phyloP scores from a whole-genome alignment of 352 stramenopile genomes.

The Phytophthora hybrid region DNA sequence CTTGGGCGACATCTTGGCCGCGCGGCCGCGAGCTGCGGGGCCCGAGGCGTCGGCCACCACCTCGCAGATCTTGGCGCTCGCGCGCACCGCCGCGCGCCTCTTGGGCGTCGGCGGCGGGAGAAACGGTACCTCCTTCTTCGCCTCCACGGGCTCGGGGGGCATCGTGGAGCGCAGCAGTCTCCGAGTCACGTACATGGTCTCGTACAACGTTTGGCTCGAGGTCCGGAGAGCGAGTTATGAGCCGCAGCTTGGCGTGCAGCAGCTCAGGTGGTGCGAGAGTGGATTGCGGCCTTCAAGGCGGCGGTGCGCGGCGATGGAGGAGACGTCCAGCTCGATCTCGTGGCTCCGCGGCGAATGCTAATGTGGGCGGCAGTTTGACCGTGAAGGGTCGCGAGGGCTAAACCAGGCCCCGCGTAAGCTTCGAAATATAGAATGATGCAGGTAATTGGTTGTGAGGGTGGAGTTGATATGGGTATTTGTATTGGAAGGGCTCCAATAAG shows the following conservation, averaged over 20 bases:
- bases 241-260: too few relatives aligned
- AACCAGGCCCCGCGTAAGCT: conserved; percentile 7
- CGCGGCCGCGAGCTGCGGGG: conserved; percentile 5
- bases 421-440: conserved; percentile 22
- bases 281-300: too few relatives aligned
- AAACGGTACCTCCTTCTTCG: conserved; percentile 4
- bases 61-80: conserved; percentile 29
- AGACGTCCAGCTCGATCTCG: background rate
- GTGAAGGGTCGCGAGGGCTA: conserved; percentile 31
- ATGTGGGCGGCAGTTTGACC: conserved; percentile 32
- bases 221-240: background rate
- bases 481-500: background rate
- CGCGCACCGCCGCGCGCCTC: conserved; percentile 29
- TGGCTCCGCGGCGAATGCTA: conserved; percentile 24
- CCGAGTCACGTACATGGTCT: conserved; percentile 73
- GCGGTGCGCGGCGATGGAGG: background rate
- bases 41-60: conserved; percentile 14
- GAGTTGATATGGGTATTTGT: background rate
- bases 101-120: conserved; percentile 26
- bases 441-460: background rate
- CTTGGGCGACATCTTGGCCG: conserved; percentile 22
- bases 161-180: conserved; percentile 70
- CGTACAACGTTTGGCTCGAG: background rate
- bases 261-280: too few relatives aligned
- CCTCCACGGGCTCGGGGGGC: conserved; percentile 16